Base-by-base conservation (phyloP, 2,329 filamentous ascomycete genomes). In the Calonectria ilicicola region DNA sequence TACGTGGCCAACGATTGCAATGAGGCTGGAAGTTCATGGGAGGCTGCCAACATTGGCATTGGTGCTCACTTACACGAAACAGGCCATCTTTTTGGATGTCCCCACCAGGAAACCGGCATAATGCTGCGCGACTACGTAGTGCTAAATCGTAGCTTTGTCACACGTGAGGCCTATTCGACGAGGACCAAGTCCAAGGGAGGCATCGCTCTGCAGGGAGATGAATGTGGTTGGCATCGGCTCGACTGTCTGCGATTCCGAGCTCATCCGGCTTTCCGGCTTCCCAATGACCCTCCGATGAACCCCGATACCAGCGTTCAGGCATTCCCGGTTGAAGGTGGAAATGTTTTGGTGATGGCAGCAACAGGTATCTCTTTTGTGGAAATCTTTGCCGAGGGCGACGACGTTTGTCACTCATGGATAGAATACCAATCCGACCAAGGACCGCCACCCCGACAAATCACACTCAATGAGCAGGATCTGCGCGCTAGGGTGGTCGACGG, bases 41-140 rank as follows among this genome's bases (percentile, higher is more conserved):
- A 98, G 82, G 92, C 95, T n/a, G 95, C 95, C 29, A 98, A 96
- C 78, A 93, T 98, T 73, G 96, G 96, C 35, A 97, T 98, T 75
- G 96, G 96, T 9, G 96, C 95, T 12, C 96, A 98, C 83, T 84
- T 98, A 60, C 96, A 98, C 83, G 95, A 98, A 84, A 93, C 93
- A 0, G 96, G 96, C 4, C 96, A 98, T 84, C 84, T 98, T 26
- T 94, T 98, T 77, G 96, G 96, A 63, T 97, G 95, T 76, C 95
- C 95, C 12, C 94, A 97, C 81, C 95, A 97, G 81, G 95, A 97
- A 80, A 93, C 87, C 32, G 96, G 97, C n/a, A 89, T 98, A 73
- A 98, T 98, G 96, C 87, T 95, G 64, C 90, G 94, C 69, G 96
- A 98, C 82, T 98, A 98, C 81, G 91, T 96, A 38, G 92, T 89